phyloP scores from a whole-genome alignment of 2,329 filamentous ascomycete genomes.

The Cryphonectria carpinicola region DNA sequence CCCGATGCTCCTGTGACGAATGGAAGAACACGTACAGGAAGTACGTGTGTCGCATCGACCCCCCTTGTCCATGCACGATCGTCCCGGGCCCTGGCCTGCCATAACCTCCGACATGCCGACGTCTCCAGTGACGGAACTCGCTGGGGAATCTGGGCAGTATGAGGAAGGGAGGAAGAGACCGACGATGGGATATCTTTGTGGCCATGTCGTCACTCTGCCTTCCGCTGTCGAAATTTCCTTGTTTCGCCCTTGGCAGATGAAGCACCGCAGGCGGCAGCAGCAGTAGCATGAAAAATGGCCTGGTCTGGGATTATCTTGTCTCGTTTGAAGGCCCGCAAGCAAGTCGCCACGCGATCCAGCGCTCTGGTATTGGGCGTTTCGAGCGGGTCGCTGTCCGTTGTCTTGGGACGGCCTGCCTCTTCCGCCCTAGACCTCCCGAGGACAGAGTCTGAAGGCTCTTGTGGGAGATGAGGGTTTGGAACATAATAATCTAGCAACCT shows the following conservation, averaged over 20 bases:
- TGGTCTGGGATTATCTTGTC: not conserved
- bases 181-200: not conserved
- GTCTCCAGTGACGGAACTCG: constrained; percentile 5
- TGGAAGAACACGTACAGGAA: constrained; percentile 11
- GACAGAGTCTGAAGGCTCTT: not conserved
- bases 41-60: constrained; percentile 8
- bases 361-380: constrained; percentile 12
- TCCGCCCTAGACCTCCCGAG: constrained; percentile 19
- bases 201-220: constrained; percentile 16
- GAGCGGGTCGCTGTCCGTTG: constrained; percentile 15
- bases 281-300: not conserved
- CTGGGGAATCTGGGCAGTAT: not conserved
- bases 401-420: constrained; percentile 20
- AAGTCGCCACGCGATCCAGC: not conserved
- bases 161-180: not conserved
- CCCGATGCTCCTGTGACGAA: not conserved
- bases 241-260: not conserved
- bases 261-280: not conserved
- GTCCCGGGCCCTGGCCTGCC: not conserved
- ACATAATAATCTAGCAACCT: not conserved
- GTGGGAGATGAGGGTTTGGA: not conserved
- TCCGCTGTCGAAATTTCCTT: constrained; percentile 10
- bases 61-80: constrained; percentile 6
- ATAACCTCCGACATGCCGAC: constrained; percentile 27
- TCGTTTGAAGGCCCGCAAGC: not conserved